phyloP scores from a whole-genome alignment of 805 yeast genomes.

The Candida maris region DNA sequence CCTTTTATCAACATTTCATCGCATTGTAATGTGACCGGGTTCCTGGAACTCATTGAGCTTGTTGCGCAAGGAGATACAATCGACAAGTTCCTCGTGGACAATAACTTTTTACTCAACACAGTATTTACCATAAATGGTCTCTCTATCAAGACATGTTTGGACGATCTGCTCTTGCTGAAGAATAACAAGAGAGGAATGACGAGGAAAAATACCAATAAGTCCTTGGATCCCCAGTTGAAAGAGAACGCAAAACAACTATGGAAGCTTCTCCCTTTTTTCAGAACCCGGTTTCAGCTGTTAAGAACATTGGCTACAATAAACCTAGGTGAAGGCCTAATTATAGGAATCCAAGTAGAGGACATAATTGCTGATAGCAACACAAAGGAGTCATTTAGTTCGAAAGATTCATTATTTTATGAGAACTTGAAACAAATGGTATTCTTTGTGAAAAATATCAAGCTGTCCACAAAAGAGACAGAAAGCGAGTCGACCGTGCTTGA shows the following conservation, averaged over 20 bases:
- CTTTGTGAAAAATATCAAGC: slow-evolving; percentile 21
- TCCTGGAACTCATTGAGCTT: slow-evolving; percentile 6
- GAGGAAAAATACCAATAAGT: neutral
- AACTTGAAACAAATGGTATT: slow-evolving; percentile 16
- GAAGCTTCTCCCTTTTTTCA: slow-evolving; percentile 19
- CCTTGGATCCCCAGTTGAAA: neutral
- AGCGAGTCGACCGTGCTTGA: slow-evolving; percentile 10
- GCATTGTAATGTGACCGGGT: slow-evolving; percentile 4
- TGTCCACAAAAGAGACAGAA: slow-evolving; percentile 12
- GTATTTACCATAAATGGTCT: slow-evolving; percentile 20
- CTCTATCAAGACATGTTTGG: slow-evolving; percentile 13
- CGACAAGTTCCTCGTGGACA: slow-evolving; percentile 9
- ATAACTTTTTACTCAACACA: slow-evolving; percentile 20
- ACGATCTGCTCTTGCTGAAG: slow-evolving; percentile 10
- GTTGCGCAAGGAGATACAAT: slow-evolving; percentile 11
- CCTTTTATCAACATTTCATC: slow-evolving; percentile 17
- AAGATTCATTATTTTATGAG: slow-evolving; percentile 2
- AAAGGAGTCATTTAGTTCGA: slow-evolving; percentile 24
- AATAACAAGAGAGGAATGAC: neutral
- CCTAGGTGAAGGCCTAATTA: slow-evolving; percentile 11
- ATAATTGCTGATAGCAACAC: slow-evolving; percentile 23
- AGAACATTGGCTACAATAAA: slow-evolving; percentile 15
- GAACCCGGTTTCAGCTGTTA: slow-evolving; percentile 24
- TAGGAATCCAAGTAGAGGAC: slow-evolving; percentile 22
- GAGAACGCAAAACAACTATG: slow-evolving; percentile 1